phyloP scores from a whole-genome alignment of 1,284 basidiomycete genomes.

The Fomes fomentarius region DNA sequence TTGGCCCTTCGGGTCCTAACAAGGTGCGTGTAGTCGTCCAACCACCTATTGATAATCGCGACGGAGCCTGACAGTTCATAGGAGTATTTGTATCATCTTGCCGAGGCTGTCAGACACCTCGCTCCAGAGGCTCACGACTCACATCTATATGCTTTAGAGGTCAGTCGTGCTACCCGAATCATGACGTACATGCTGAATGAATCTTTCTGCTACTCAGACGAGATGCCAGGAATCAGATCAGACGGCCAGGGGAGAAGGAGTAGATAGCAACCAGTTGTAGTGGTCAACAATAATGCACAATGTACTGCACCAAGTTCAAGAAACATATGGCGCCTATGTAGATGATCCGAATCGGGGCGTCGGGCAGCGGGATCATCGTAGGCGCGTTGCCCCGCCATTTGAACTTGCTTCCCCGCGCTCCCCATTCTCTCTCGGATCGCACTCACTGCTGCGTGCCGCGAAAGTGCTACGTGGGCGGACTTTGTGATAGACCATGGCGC shows the following conservation, averaged over 20 bases:
- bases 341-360: no score
- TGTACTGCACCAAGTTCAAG: no score
- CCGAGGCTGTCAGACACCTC: conserved; percentile 66
- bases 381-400: no score
- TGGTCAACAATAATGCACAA: not conserved
- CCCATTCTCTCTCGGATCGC: no score
- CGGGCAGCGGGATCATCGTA: not conserved
- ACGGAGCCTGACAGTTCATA: not conserved
- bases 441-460: no score
- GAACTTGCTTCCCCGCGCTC: no score
- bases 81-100: conserved; percentile 83
- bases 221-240: conserved; percentile 35
- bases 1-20: conserved; percentile 85
- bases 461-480: no score
- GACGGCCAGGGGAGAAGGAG: conserved; percentile 1
- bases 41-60: no score
- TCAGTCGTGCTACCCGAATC: no score
- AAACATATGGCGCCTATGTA: no score
- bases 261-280: no score
- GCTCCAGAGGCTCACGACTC: conserved; percentile 77
- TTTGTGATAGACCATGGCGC: not conserved
- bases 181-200: no score
- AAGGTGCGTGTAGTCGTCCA: conserved; percentile 55
- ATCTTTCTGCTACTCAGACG: conserved; percentile 25
- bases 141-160: conserved; percentile 79